Evolutionary conservation across 2,329 filamentous ascomycete species (phyloP).

Genomic region (Arthrinium phaeospermum): DNA sequence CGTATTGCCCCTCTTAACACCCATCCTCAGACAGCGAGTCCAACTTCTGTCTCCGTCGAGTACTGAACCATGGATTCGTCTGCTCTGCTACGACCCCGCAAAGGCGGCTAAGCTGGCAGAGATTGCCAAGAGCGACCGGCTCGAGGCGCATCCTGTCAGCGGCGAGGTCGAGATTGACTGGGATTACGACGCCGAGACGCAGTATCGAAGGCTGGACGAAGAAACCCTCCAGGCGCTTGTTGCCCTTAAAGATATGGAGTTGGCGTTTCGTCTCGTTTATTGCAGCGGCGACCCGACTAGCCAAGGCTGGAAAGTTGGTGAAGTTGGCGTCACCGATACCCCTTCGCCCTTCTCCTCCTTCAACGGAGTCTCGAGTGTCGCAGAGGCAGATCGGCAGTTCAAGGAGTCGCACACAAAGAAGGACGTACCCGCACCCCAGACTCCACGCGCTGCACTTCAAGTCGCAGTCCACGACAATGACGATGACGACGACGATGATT

Average conservation of each 20-base stretch:
- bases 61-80: constrained; percentile 73
- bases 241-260: constrained; percentile 63
- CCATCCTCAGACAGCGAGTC: constrained; percentile 69
- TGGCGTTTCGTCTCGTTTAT: constrained; percentile 73
- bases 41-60: constrained; percentile 65
- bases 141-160: constrained; percentile 82
- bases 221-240: constrained; percentile 77
- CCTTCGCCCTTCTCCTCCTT: constrained; percentile 61
- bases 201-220: constrained; percentile 72
- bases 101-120: constrained; percentile 63
- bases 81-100: constrained; percentile 71
- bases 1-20: constrained; percentile 66
- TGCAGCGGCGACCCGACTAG: constrained; percentile 68
- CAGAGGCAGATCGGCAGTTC: constrained; percentile 66
- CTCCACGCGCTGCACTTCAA: neutral
- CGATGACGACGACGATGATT: constrained; percentile 75
- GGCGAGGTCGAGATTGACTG: constrained; percentile 80
- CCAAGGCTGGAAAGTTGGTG: constrained; percentile 74
- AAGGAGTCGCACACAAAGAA: constrained; percentile 39
- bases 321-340: constrained; percentile 66
- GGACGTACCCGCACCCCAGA: constrained; percentile 16
- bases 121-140: constrained; percentile 63
- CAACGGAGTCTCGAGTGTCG: constrained; percentile 56
- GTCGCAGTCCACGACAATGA: constrained; percentile 30
- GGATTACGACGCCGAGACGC: constrained; percentile 65